Percentiles rank a stretch among this genome's conserved stretches.
These are phyloP conservation scores for Arthrobotrys iridis DNA, from an alignment of 2,329 filamentous ascomycete species.

Conservation along the genomic window DNA sequence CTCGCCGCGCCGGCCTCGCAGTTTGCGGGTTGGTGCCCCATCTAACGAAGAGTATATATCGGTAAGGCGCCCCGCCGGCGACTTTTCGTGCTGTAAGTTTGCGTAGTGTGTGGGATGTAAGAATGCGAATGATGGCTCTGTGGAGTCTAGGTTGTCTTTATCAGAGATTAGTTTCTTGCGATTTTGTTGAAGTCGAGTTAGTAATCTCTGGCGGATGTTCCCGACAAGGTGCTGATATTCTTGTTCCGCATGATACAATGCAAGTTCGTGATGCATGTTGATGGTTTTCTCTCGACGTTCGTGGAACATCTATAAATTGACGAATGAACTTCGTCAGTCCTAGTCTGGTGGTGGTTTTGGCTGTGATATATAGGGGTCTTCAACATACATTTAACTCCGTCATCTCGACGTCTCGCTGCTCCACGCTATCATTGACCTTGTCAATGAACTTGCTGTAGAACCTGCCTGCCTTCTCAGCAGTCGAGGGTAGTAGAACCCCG, in stretches of 20 bases:
- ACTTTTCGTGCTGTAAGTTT: conserved; percentile 39
- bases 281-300: conserved; percentile 34
- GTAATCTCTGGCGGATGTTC: conserved; percentile 44
- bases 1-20: conserved; percentile 48
- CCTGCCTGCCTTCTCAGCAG: conserved; percentile 38
- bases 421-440: conserved; percentile 41
- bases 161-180: conserved; percentile 52
- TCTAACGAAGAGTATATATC: conserved; percentile 49
- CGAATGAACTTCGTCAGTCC: background rate
- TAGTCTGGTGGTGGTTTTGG: background rate
- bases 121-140: conserved; percentile 37
- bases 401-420: conserved; percentile 49
- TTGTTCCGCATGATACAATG: conserved; percentile 40
- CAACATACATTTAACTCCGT: conserved; percentile 43
- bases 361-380: background rate
- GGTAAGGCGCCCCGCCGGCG: conserved; percentile 40
- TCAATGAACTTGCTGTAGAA: conserved; percentile 51
- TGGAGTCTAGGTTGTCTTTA: conserved; percentile 50
- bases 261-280: conserved; percentile 42
- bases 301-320: conserved; percentile 35
- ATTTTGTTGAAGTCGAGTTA: conserved; percentile 42
- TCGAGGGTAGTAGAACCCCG: conserved; percentile 35
- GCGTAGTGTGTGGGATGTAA: conserved; percentile 39
- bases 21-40: conserved; percentile 39
- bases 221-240: conserved; percentile 52